Percentiles rank a stretch among this genome's conserved stretches.
Conservation (phyloP, 441 rosid genomes). For the Jatropha podagrica region DNA sequence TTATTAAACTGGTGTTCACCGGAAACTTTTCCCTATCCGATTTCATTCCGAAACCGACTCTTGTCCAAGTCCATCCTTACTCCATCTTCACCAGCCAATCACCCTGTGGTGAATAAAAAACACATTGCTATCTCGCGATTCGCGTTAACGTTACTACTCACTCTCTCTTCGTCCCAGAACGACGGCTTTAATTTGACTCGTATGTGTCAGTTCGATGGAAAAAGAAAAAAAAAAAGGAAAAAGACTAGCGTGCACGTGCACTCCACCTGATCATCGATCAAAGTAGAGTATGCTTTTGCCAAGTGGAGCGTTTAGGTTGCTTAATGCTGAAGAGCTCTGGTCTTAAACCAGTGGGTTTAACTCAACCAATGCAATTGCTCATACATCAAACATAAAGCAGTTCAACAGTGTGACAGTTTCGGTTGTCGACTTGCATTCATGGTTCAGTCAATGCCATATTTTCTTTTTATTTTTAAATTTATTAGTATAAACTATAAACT, state of each 20-base stretch:
- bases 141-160: neutral
- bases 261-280: neutral
- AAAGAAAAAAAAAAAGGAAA: no score
- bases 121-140: slow-evolving; percentile 6
- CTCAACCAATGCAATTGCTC: neutral
- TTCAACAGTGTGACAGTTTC: neutral
- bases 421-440: neutral
- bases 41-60: no score
- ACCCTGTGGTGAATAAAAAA: neutral
- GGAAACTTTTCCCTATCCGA: no score
- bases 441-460: neutral
- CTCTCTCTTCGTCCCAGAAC: no score
- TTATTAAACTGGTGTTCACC: no score
- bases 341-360: neutral
- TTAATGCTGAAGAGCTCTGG: neutral
- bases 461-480: neutral
- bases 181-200: no score
- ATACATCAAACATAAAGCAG: neutral
- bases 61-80: no score
- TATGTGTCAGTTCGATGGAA: no score
- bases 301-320: neutral
- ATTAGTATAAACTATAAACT: no score
- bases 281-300: neutral
- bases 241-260: neutral
- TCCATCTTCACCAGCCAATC: neutral